Evolutionary conservation across 2,329 filamentous ascomycete species (phyloP).

Genomic region (Nothophoma quercina): DNA sequence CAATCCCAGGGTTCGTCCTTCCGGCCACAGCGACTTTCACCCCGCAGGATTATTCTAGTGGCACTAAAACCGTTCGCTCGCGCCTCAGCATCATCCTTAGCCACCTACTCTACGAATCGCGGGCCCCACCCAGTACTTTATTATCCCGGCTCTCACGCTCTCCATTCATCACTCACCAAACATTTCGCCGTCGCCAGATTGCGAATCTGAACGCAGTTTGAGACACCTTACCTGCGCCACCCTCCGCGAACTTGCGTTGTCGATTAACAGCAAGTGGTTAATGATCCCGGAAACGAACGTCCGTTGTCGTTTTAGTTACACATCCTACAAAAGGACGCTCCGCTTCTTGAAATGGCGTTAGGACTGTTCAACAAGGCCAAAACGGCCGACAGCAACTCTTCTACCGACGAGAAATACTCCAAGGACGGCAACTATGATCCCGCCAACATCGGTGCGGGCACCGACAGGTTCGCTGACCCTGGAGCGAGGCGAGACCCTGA

Average conservation of each 20-base stretch:
- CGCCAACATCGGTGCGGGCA: constrained; percentile 34
- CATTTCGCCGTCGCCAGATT: neutral
- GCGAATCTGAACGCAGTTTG: constrained; percentile 2
- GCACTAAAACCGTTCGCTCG: constrained; percentile 16
- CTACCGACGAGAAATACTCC: constrained; percentile 24
- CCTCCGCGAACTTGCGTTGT: neutral
- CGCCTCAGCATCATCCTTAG: constrained; percentile 21
- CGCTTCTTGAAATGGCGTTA: constrained; percentile 62
- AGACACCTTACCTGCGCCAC: constrained; percentile 4
- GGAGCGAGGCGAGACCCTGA: constrained; percentile 33
- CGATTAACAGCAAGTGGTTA: constrained; percentile 37
- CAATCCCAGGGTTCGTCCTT: constrained; percentile 18
- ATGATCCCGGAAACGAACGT: constrained; percentile 48
- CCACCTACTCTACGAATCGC: constrained; percentile 9
- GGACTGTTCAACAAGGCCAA: constrained; percentile 39
- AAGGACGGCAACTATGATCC: constrained; percentile 37
- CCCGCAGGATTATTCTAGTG: constrained; percentile 27
- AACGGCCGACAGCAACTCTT: constrained; percentile 21
- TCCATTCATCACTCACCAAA: neutral
- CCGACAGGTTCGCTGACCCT: constrained; percentile 51
- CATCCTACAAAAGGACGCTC: constrained; percentile 53
- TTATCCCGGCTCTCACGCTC: constrained; percentile 6
- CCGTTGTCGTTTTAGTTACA: constrained; percentile 49
- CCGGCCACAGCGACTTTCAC: constrained; percentile 27
- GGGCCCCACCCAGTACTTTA: constrained; percentile 15